phyloP scores from a whole-genome alignment of 768 basidiomycete genomes.

The Boletus pseudopeckii region DNA sequence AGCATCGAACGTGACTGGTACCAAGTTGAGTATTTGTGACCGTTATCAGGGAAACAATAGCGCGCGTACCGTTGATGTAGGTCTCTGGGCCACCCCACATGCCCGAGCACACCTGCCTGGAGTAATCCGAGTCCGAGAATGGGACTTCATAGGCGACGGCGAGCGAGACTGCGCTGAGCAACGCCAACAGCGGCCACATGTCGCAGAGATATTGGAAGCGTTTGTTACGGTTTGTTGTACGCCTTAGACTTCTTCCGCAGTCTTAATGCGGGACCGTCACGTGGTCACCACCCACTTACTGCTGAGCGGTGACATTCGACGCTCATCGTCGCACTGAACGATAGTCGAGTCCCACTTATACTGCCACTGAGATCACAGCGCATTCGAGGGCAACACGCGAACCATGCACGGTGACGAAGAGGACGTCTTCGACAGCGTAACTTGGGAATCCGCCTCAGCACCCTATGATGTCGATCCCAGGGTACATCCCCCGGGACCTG shows the following conservation, averaged over 20 bases:
- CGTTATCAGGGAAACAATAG: conserved; percentile 1
- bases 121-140: conserved; percentile 74
- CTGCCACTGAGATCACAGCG: background rate
- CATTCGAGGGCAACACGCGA: background rate
- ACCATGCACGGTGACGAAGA: conserved; percentile 82
- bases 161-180: conserved; percentile 33
- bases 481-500: conserved; percentile 53
- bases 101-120: conserved; percentile 90
- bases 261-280: conserved; percentile 18
- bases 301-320: background rate
- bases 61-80: conserved; percentile 76
- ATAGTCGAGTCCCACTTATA: background rate
- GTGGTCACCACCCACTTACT: conserved; percentile 15
- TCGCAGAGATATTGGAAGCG: conserved; percentile 19
- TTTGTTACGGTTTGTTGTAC: conserved; percentile 29
- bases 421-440: conserved; percentile 88
- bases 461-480: conserved; percentile 48
- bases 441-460: conserved; percentile 77
- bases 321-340: background rate
- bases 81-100: conserved; percentile 85
- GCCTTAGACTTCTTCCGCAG: conserved; percentile 3
- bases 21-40: conserved; percentile 16
- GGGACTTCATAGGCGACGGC: conserved; percentile 57
- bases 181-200: conserved; percentile 14
- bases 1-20: conserved; percentile 69